A percentile compares a stretch with the other conserved stretches of the same genome.
Conservation (phyloP, 2,329 filamentous ascomycete genomes). For the Bisporella sp. region DNA sequence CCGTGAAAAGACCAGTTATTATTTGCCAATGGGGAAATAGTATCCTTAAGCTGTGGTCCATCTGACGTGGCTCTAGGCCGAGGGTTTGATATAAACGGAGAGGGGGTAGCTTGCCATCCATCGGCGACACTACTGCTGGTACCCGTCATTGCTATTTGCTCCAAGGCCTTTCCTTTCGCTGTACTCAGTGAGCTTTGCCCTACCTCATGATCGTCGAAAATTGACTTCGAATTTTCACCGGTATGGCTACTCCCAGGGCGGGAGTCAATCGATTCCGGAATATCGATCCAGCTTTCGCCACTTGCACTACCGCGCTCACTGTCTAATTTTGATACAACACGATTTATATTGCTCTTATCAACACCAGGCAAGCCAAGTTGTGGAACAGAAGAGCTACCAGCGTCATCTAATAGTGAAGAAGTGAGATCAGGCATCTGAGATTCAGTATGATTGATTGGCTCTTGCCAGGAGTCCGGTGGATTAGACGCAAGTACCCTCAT, state of each 20-base stretch:
- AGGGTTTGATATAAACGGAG: neutral
- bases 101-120: too few relatives aligned
- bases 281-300: conserved; percentile 21
- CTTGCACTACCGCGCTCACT: conserved; percentile 15
- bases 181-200: too few relatives aligned
- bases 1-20: conserved; percentile 51
- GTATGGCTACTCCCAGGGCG: neutral
- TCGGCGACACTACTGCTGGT: too few relatives aligned
- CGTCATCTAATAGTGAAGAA: conserved; percentile 5
- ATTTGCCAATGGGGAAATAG: conserved; percentile 46
- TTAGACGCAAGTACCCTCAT: conserved; percentile 31
- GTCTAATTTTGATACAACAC: conserved; percentile 1
- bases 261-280: neutral
- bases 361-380: too few relatives aligned
- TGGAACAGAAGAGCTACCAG: too few relatives aligned
- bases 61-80: conserved; percentile 51
- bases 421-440: neutral
- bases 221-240: neutral
- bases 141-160: too few relatives aligned
- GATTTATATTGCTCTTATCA: neutral
- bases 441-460: neutral
- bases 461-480: neutral
- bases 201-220: too few relatives aligned
- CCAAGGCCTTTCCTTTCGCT: too few relatives aligned
- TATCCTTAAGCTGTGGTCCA: conserved; percentile 39